Evolutionary conservation across 768 basidiomycete species (phyloP).

Genomic region (Mycena vulgaris): DNA sequence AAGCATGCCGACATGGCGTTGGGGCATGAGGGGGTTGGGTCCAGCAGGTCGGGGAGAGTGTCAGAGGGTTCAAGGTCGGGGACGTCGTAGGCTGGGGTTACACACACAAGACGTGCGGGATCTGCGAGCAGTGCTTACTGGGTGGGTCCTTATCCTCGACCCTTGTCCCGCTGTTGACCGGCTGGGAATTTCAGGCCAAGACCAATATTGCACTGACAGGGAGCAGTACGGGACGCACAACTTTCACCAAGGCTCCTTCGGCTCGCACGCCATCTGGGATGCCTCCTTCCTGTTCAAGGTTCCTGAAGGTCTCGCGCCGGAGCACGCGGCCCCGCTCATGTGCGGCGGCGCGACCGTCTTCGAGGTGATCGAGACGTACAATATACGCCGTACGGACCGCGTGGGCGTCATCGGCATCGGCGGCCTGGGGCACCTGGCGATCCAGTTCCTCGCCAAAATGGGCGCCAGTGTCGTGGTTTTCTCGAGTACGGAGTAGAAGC

Average conservation of each 20-base stretch:
- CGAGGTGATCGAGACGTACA: constrained; percentile 31
- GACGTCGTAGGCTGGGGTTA: constrained; percentile 33
- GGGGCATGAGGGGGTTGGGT: constrained; percentile 44
- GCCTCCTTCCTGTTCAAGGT: constrained; percentile 52
- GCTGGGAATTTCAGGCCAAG: constrained; percentile 9
- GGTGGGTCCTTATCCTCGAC: constrained; percentile 23
- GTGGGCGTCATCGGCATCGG: constrained; percentile 53
- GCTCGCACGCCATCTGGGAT: constrained; percentile 51
- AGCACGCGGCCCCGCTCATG: constrained; percentile 41
- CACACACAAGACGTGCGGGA: constrained; percentile 49
- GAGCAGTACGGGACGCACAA: constrained; percentile 48
- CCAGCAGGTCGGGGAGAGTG: constrained; percentile 15
- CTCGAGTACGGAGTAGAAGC: constrained; percentile 46
- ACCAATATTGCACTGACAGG: constrained; percentile 21
- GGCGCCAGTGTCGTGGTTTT: constrained; percentile 24
- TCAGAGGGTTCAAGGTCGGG: constrained; percentile 2
- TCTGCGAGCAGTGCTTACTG: constrained; percentile 51
- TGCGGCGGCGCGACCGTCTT: constrained; percentile 43
- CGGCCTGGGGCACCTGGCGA: constrained; percentile 47
- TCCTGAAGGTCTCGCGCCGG: constrained; percentile 48
- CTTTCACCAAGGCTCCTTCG: constrained; percentile 43
- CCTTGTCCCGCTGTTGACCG: neutral
- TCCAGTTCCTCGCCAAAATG: constrained; percentile 27
- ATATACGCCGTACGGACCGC: constrained; percentile 47
- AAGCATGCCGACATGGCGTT: constrained; percentile 48